Base-by-base conservation (phyloP, 495 filamentous ascomycete species). In the Hypoxylon crocopeplum region DNA sequence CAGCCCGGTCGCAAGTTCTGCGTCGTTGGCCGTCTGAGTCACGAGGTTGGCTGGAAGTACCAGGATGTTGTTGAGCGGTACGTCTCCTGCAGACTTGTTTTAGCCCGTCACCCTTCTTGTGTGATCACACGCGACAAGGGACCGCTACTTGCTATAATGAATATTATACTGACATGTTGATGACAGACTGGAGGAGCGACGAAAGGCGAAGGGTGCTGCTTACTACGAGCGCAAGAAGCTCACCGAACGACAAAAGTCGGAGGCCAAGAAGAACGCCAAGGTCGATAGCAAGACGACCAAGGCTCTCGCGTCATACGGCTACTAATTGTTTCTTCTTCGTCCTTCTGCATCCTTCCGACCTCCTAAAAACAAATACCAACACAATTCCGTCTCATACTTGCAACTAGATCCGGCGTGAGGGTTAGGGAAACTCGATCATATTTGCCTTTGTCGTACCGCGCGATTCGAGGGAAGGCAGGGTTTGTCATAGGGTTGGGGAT, bases 171-270 rank as follows among this genome's bases (percentile, higher is more conserved):
- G 72, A 83, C 75, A 46, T 49, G 15, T 55, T 3, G 7, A 41
- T 48, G 56, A 72, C 72, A 98, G 94, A 79, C 87, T 98, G 69
- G 94, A 98, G 87, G 94, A 98, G 86, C 86, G 93, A 79, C 87
- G 94, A 81, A 98, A 98, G 84, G 92, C 93, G 77, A 98, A 98
- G 88, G 90, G 92, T 72, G 86, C 89, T 70, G 94, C 94, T 74
- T 98, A 97, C 88, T 98, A 98, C 85, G 91, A 92, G 82, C 91
- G 92, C 85, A 98, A 97, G 94, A 96, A 96, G 92, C 84, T 87
- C 50, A 88, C 88, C 68, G 85, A 87, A 75, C 92, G 87, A 84
- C 90, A 91, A 81, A 82, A 96, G 53, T 82, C 86, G 66, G 89
- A 97, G 75, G 93, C 94, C 69, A 85, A 94, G 84, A 91, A 93